Evolutionary conservation across 306 rosid species (phyloP).

Genomic region (Inga leiocalycina): DNA sequence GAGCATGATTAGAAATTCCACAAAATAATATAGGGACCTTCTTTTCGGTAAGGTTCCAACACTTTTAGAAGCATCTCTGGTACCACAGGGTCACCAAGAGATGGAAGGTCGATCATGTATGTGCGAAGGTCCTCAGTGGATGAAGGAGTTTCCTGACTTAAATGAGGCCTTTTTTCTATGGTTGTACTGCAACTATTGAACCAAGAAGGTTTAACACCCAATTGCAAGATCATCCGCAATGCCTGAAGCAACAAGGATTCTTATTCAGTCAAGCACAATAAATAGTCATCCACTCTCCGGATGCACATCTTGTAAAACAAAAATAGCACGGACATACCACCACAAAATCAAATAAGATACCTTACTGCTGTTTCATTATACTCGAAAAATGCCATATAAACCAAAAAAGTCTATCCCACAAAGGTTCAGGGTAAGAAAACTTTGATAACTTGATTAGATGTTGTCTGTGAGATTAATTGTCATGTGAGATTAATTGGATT

Average conservation of each 20-base stretch:
- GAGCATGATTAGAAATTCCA: conserved; percentile 31
- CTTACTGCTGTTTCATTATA: background rate
- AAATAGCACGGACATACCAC: conserved; percentile 1
- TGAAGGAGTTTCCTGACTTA: conserved; percentile 70
- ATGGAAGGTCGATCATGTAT: conserved; percentile 69
- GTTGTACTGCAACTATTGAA: conserved; percentile 83
- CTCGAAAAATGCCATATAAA: background rate
- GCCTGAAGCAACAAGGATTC: conserved; percentile 60
- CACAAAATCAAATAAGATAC: background rate
- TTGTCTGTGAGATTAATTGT: background rate
- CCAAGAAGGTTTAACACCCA: conserved; percentile 95
- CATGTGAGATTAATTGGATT: background rate
- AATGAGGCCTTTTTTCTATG: conserved; percentile 76
- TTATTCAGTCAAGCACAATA: conserved; percentile 23
- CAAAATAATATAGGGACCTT: conserved; percentile 57
- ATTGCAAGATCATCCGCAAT: conserved; percentile 87
- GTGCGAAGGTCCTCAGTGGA: conserved; percentile 80
- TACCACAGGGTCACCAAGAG: conserved; percentile 87
- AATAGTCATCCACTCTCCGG: background rate
- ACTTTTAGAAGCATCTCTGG: conserved; percentile 96
- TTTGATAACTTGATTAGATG: background rate
- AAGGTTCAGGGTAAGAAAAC: background rate
- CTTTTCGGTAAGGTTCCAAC: conserved; percentile 88
- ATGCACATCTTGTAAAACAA: background rate
- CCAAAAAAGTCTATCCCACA: background rate